Conservation (phyloP, 495 filamentous ascomycete genomes). For the Trichoderma orchidacearum region DNA sequence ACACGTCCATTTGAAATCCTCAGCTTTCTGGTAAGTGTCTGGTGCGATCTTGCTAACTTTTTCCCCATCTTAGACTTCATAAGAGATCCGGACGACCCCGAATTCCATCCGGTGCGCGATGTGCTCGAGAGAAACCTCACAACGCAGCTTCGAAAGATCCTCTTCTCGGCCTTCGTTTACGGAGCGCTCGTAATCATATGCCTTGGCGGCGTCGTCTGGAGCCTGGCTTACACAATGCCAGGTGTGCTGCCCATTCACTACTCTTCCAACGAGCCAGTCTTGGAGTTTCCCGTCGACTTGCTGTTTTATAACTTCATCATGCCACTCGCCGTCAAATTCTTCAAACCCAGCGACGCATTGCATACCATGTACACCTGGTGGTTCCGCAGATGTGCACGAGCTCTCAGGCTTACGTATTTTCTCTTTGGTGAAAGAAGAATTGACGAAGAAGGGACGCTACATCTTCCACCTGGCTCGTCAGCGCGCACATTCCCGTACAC, state of each 20-base stretch:
- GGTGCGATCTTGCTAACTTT: conserved; percentile 12
- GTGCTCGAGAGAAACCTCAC: conserved; percentile 88
- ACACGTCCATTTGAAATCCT: background rate
- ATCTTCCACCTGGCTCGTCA: conserved; percentile 8
- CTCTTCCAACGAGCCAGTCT: conserved; percentile 75
- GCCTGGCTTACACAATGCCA: conserved; percentile 49
- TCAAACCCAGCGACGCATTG: conserved; percentile 72
- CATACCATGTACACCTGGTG: conserved; percentile 88
- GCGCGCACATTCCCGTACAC: conserved; percentile 16
- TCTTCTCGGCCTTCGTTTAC: conserved; percentile 91
- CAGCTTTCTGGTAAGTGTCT: background rate
- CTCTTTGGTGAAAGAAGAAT: conserved; percentile 69
- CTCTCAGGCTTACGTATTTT: conserved; percentile 75
- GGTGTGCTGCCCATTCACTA: conserved; percentile 81
- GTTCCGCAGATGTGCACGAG: conserved; percentile 77
- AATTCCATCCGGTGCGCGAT: conserved; percentile 94
- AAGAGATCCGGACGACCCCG: conserved; percentile 94
- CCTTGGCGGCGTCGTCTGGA: conserved; percentile 92
- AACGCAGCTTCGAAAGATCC: conserved; percentile 90
- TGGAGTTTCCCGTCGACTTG: conserved; percentile 90
- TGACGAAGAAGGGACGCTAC: conserved; percentile 66
- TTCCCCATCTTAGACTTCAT: conserved; percentile 63
- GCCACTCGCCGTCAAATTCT: conserved; percentile 66
- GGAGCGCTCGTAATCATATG: conserved; percentile 86
- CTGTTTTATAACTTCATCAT: conserved; percentile 95